A percentile compares a stretch with the other conserved stretches of the same genome.
Evolutionary conservation across 805 yeast species (phyloP).

Genomic region (Groenewaldozyma tartarivorans): DNA sequence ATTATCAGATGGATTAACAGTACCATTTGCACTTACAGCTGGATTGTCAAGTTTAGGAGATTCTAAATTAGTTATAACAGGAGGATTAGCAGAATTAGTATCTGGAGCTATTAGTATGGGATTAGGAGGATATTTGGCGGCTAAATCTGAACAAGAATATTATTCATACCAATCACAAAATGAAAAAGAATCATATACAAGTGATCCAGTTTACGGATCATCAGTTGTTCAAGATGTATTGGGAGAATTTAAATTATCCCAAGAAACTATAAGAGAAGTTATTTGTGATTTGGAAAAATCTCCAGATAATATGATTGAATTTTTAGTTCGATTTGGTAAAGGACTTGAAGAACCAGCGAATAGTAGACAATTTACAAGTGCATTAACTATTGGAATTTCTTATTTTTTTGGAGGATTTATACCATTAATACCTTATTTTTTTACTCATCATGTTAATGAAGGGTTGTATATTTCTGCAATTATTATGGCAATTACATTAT

Average conservation of each 20-base stretch:
- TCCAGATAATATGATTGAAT: conserved; percentile 75
- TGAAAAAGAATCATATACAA: conserved; percentile 19
- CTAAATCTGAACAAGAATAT: conserved; percentile 59
- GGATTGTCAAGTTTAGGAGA: conserved; percentile 89
- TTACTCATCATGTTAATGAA: conserved; percentile 59
- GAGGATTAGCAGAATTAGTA: conserved; percentile 95
- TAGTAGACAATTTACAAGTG: conserved; percentile 79
- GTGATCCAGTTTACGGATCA: conserved; percentile 36
- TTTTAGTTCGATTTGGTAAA: conserved; percentile 77
- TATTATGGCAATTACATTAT: conserved; percentile 78
- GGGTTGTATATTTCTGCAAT: conserved; percentile 69
- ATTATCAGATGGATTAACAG: conserved; percentile 89
- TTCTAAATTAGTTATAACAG: conserved; percentile 84
- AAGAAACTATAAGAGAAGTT: conserved; percentile 63
- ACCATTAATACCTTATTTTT: conserved; percentile 87
- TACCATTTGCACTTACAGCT: conserved; percentile 97
- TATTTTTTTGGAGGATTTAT: conserved; percentile 89
- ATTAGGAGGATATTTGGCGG: conserved; percentile 92
- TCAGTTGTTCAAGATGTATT: conserved; percentile 76
- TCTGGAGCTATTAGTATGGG: conserved; percentile 98
- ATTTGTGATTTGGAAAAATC: conserved; percentile 67
- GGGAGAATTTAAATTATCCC: conserved; percentile 57
- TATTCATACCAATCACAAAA: conserved; percentile 22
- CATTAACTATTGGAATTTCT: conserved; percentile 80
- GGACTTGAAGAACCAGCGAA: conserved; percentile 96